These are phyloP conservation scores for Fusarium pseudograminearum DNA, from an alignment of 2,329 filamentous ascomycete species.

Conservation along the genomic window DNA sequence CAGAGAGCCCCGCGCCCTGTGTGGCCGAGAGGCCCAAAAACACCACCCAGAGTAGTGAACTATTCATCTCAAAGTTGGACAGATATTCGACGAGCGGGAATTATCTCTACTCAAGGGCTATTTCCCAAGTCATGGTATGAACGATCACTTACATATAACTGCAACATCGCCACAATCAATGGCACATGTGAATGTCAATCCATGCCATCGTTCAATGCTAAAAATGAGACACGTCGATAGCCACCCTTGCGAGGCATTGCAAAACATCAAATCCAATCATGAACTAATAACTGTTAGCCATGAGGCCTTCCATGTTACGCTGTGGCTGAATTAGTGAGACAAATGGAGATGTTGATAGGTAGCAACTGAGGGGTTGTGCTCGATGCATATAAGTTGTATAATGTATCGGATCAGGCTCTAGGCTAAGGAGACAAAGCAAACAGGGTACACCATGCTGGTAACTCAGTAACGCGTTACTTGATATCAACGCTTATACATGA, in stretches of 20 bases:
- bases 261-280: not conserved
- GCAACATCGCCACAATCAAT: no score
- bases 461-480: not conserved
- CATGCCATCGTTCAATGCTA: no score
- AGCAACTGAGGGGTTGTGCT: not conserved
- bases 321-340: not conserved
- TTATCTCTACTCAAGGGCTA: rapidly evolving
- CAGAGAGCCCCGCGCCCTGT: no score
- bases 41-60: no score
- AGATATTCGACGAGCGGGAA: no score
- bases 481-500: no score
- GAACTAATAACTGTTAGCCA: not conserved
- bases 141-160: no score
- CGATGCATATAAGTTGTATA: not conserved
- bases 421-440: not conserved
- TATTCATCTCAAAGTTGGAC: no score
- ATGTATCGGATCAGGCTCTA: not conserved
- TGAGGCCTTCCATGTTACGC: not conserved
- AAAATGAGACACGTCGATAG: not conserved
- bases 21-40: no score
- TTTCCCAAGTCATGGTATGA: no score
- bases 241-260: not conserved
- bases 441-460: rapidly evolving
- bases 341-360: no score
- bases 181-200: no score